Evolutionary conservation across 371 early-diverging fungal genomes (phyloP), one percentile per base, ranked within the genome.

Genomic region (Mortierella polycephala): DNA sequence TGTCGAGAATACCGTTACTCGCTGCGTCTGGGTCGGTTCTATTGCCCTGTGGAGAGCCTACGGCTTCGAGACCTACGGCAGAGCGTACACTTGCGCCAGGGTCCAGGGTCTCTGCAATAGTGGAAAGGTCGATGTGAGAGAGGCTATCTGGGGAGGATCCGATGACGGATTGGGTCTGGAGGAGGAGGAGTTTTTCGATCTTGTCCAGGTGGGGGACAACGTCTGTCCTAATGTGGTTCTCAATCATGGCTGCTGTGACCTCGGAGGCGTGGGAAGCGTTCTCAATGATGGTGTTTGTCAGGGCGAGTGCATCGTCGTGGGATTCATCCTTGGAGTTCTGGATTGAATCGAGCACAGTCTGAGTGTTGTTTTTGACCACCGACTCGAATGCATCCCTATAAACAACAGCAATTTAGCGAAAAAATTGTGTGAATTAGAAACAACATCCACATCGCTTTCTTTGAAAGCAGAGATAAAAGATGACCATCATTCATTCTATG

Each of bases 161-260:
- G 30, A 30, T 30, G 30, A 30, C 30, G 30, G 30, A 30, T 30
- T 37, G 18, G 6, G 12, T 20, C 20, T 46, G 18, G 46, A 30
- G 10, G 20, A 30, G 10, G 20, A 63, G 60, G 1, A 68, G 12
- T 0, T 42, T 42, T 7, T 63, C 76, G 20, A 75, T 64, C 30
- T 39, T 57, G 12, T 75, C 67, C 11, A 75, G 39, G 44, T 62
- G 66, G 1, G 77, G 77, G 4, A 52, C 39, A 4, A 76, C 14
- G 5, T 64, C 61, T 0, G 40, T 52, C 46, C 45, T 57, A 46
- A 76, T 54, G 14, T 71, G 68, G 14, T 51, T 49, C 21, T 71
- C 71, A 23, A 75, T 49, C 3, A 39, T 46, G 18, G 10, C 10
- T 2, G 50, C 30, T 16, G 69, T 44, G 0, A 42, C 60, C 7